Evolutionary conservation across 495 filamentous ascomycete species (phyloP).

Genomic region (Lepraria neglecta): DNA sequence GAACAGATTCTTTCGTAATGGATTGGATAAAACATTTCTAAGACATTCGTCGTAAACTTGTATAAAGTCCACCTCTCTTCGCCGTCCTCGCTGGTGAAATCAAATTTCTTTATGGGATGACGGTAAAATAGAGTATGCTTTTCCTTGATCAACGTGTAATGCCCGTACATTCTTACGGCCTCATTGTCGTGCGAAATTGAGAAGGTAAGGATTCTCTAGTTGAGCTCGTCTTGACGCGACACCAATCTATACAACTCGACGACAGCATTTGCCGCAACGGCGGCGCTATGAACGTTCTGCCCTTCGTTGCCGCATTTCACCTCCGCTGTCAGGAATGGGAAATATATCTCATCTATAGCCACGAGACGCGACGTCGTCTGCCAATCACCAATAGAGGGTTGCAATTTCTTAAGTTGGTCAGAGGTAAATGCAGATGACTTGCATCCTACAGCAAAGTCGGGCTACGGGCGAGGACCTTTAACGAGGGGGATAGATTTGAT

Average conservation of each 20-base stretch:
- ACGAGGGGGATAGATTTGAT: constrained; percentile 26
- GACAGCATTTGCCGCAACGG: constrained; percentile 30
- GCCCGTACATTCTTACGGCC: constrained; percentile 37
- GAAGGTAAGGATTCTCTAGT: constrained; percentile 34
- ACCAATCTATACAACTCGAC: constrained; percentile 28
- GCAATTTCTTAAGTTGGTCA: constrained; percentile 13
- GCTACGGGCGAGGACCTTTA: constrained; percentile 17
- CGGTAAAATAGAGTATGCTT: constrained; percentile 34
- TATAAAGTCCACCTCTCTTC: constrained; percentile 37
- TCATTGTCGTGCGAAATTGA: constrained; percentile 38
- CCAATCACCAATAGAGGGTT: constrained; percentile 18
- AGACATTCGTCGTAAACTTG: constrained; percentile 25
- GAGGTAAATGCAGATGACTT: constrained; percentile 19
- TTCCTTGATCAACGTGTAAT: constrained; percentile 34
- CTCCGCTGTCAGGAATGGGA: constrained; percentile 38
- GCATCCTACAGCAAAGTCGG: constrained; percentile 14
- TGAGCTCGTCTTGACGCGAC: constrained; percentile 23
- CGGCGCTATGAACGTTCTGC: constrained; percentile 37
- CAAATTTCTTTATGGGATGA: constrained; percentile 24
- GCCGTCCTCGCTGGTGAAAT: constrained; percentile 30
- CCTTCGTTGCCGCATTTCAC: constrained; percentile 35
- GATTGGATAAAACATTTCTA: constrained; percentile 35
- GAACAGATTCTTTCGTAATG: constrained; percentile 31
- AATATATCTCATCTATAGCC: constrained; percentile 32
- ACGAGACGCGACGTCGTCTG: neutral